Percentiles rank a stretch among this genome's conserved stretches.
Evolutionary conservation across 441 rosid genomes (phyloP).

Genomic region (Aleurites moluccanus): DNA sequence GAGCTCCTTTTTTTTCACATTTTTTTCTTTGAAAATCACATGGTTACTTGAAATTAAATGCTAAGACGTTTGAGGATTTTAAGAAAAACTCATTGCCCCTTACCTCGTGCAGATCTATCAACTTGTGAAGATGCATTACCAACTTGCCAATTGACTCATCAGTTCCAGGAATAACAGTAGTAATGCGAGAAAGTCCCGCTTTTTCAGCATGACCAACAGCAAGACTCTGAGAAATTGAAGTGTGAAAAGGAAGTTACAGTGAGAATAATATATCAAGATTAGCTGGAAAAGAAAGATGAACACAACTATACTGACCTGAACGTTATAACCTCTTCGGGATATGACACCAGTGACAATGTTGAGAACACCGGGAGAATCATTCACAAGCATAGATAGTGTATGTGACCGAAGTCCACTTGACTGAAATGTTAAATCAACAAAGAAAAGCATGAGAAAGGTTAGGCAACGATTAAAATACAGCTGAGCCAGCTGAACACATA

Average conservation of each 20-base stretch:
- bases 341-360: constrained; percentile 69
- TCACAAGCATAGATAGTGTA: constrained; percentile 67
- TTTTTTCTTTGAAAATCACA: neutral
- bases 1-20: neutral
- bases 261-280: constrained; percentile 15
- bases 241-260: constrained; percentile 1
- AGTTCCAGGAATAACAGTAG: constrained; percentile 72
- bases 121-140: constrained; percentile 67
- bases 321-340: constrained; percentile 73
- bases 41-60: neutral
- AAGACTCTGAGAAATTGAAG: constrained; percentile 48
- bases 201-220: constrained; percentile 77
- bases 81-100: neutral
- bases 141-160: constrained; percentile 67
- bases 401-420: constrained; percentile 66
- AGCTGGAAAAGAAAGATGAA: constrained; percentile 8
- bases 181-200: constrained; percentile 70
- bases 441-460: constrained; percentile 10
- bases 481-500: neutral
- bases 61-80: neutral
- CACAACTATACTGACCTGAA: constrained; percentile 47
- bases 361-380: constrained; percentile 66
- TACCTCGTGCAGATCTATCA: constrained; percentile 71
- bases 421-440: constrained; percentile 39
- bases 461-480: neutral